phyloP scores from a whole-genome alignment of 129 eudicot species.

The Escallonia herrerae region DNA sequence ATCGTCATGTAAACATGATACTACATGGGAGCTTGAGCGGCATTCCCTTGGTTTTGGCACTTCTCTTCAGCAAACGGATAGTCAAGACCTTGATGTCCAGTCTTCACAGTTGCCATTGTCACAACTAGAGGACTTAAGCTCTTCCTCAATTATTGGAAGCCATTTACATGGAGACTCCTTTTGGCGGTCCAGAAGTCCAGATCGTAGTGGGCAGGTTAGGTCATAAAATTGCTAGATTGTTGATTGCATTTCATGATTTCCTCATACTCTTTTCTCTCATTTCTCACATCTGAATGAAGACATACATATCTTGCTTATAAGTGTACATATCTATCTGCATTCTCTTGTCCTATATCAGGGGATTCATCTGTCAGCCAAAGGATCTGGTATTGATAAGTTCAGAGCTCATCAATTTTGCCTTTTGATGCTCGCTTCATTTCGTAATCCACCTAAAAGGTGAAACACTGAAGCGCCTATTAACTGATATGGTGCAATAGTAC shows the following conservation, averaged over 20 bases:
- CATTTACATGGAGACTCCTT: slow-evolving; percentile 43
- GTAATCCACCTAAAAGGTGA: too few species aligned
- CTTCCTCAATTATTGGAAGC: slow-evolving; percentile 26
- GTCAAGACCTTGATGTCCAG: slow-evolving; percentile 25
- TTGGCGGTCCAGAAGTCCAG: slow-evolving; percentile 61
- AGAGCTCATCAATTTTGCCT: too few species aligned
- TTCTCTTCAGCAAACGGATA: slow-evolving; percentile 11
- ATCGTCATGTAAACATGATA: slow-evolving; percentile 11
- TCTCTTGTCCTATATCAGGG: too few species aligned
- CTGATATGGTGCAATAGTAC: not conserved
- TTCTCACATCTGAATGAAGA: too few species aligned
- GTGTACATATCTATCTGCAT: too few species aligned
- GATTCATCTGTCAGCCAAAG: too few species aligned
- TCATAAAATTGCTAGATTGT: slow-evolving; percentile 2
- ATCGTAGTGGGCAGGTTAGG: slow-evolving; percentile 55
- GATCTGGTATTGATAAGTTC: too few species aligned
- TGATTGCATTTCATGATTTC: too few species aligned
- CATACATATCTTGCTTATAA: too few species aligned
- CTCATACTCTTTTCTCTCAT: too few species aligned
- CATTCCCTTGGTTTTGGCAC: slow-evolving; percentile 17
- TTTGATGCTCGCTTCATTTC: too few species aligned
- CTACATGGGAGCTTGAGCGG: slow-evolving; percentile 24
- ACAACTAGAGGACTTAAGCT: slow-evolving; percentile 38
- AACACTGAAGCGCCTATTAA: too few species aligned
- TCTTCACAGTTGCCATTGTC: slow-evolving; percentile 34